Evolutionary conservation across 108 stramenopile genomes (phyloP), one percentile per base, ranked within the genome.

Genomic region (Fragilaria crotonensis): DNA sequence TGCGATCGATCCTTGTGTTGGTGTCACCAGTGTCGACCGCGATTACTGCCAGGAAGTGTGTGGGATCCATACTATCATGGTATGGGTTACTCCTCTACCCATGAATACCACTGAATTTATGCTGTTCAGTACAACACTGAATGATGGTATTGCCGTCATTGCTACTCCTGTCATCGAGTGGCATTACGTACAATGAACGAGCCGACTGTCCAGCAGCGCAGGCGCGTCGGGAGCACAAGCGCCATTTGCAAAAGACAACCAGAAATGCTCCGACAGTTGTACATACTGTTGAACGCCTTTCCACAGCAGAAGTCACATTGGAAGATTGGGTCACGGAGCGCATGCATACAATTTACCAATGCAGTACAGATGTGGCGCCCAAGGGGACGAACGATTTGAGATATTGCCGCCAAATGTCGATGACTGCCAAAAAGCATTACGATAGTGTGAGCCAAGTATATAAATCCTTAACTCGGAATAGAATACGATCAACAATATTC

Each of bases 131-230:
- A n/a, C n/a, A n/a, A n/a, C n/a, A n/a, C n/a, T n/a, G n/a, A n/a
- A n/a, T n/a, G n/a, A n/a, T n/a, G n/a, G n/a, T n/a, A 71, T 98
- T 47, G 85, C 98, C 23, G 98, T 98, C 68, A 83, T 99, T 48
- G 89, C 96, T 3, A 96, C 91, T 9, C 91, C 95, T 78, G 95
- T 57, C 96, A 95, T 30, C 86, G 93, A 31, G 90, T 94, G 68
- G 76, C 76, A 36, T 71, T 30, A n/a, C n/a, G n/a, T n/a, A n/a
- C n/a, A n/a, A n/a, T n/a, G n/a, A n/a, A n/a, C n/a, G n/a, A n/a
- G n/a, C n/a, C n/a, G n/a, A n/a, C n/a, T n/a, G n/a, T n/a, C n/a
- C 94, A 97, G 51, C 71, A 95, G 5, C 82, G 85, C 57, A 70
- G 62, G 7, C 85, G 96, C 32, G 91, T 95, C 84, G 76, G 70